Percentiles rank a stretch among this genome's conserved stretches.
Conservation (phyloP, 208 protist species). For the Trypanosoma mega region DNA sequence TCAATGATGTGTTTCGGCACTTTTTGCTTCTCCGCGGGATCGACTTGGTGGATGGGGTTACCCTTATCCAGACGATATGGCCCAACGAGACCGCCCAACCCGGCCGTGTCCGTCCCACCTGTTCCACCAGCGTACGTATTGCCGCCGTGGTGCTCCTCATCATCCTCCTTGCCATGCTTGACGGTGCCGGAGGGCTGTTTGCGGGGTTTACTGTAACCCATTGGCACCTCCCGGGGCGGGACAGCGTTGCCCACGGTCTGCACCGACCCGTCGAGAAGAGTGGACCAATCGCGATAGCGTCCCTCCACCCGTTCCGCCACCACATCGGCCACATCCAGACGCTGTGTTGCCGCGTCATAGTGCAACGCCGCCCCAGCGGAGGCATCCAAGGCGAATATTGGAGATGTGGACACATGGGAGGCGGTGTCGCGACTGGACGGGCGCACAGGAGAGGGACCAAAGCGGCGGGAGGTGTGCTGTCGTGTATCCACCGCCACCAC, state of each 20-base stretch:
- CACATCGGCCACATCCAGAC: slow-evolving; percentile 48
- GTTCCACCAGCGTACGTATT: slow-evolving; percentile 93
- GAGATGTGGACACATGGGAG: neutral
- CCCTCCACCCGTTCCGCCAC: slow-evolving; percentile 53
- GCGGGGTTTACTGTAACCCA: slow-evolving; percentile 71
- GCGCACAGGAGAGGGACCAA: too few relatives aligned
- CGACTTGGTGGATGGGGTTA: slow-evolving; percentile 83
- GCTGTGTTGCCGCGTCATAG: slow-evolving; percentile 31
- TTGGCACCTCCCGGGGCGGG: slow-evolving; percentile 39
- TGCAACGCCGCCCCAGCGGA: slow-evolving; percentile 21
- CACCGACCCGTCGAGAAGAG: slow-evolving; percentile 51
- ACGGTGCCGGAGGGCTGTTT: slow-evolving; percentile 71
- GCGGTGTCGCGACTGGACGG: too few relatives aligned
- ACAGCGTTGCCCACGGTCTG: slow-evolving; percentile 31
- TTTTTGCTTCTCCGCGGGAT: slow-evolving; percentile 82
- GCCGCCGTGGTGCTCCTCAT: slow-evolving; percentile 90
- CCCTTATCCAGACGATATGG: slow-evolving; percentile 91
- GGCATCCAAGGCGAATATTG: slow-evolving; percentile 18
- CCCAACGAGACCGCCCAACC: slow-evolving; percentile 80
- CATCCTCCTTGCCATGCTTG: slow-evolving; percentile 91
- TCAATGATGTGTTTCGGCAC: slow-evolving; percentile 78
- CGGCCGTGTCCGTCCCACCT: slow-evolving; percentile 84
- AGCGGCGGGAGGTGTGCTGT: slow-evolving; percentile 27
- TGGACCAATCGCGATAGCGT: slow-evolving; percentile 55
- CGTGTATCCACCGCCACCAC: slow-evolving; percentile 25